phyloP scores from a whole-genome alignment of 2,329 filamentous ascomycete genomes.

The Sclerotiophoma versabilis region DNA sequence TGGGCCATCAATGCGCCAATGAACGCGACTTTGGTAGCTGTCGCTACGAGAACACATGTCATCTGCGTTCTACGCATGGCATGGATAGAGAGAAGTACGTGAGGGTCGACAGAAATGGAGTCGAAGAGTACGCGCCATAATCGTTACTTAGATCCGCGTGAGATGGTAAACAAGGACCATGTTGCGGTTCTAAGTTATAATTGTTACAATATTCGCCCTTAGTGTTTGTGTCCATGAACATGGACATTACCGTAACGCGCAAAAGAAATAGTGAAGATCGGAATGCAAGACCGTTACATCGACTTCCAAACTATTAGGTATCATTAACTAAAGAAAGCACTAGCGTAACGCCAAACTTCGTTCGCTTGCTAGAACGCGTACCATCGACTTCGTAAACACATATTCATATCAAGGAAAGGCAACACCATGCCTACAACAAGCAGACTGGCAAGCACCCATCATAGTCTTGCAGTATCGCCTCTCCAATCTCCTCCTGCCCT shows the following conservation, averaged over 20 bases:
- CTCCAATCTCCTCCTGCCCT: not conserved
- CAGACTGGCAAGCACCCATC: not conserved
- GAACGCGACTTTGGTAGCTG: conserved; percentile 50
- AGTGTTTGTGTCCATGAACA: no score
- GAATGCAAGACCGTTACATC: not conserved
- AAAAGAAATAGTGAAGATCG: not conserved
- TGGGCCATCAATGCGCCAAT: conserved; percentile 51
- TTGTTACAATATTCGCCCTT: no score
- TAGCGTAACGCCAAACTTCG: not conserved
- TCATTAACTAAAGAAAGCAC: not conserved
- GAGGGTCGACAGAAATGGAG: conserved; percentile 35
- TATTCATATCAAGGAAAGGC: not conserved
- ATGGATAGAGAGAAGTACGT: conserved; percentile 47
- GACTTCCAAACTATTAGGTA: not conserved
- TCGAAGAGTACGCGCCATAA: conserved; percentile 24
- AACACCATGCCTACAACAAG: no score
- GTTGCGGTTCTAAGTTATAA: not conserved
- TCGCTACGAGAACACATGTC: conserved; percentile 46
- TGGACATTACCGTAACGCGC: not conserved
- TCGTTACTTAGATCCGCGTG: no score
- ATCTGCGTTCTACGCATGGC: conserved; percentile 49
- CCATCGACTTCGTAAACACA: not conserved
- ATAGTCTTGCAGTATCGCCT: not conserved
- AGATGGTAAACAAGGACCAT: no score
- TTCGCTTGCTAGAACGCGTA: conserved; percentile 1